These are phyloP conservation scores for Solanum virginianum DNA, from an alignment of 257 asterid genomes.

Conservation along the genomic window DNA sequence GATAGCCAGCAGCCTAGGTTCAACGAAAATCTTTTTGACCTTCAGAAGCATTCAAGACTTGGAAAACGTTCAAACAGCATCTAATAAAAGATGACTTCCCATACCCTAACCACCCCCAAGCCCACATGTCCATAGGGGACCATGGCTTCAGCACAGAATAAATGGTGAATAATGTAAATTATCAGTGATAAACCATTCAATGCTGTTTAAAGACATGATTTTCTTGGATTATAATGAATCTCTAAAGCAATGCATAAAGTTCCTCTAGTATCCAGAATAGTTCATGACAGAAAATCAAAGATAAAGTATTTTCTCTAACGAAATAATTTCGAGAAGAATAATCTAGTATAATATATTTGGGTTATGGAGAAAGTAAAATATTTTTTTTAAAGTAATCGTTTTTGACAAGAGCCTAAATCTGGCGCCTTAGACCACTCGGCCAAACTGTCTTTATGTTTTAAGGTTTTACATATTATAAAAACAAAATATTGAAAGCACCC, in stretches of 20 bases:
- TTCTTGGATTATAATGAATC: background rate
- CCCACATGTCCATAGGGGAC: background rate
- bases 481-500: no score
- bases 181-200: background rate
- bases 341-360: background rate
- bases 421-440: slow-evolving; percentile 99
- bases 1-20: background rate
- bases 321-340: background rate
- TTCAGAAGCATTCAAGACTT: background rate
- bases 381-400: no score
- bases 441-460: slow-evolving; percentile 42
- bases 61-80: background rate
- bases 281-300: background rate
- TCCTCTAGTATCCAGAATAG: background rate
- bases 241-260: background rate
- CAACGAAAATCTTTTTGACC: background rate
- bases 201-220: background rate
- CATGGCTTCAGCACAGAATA: background rate
- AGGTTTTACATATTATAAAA: no score
- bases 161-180: background rate
- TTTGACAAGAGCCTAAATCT: slow-evolving; percentile 96
- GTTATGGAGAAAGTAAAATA: no score
- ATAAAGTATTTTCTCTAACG: background rate
- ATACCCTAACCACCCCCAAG: background rate
- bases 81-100: background rate